Base-by-base conservation (phyloP, 305 asterid species). In the Coffea humblotiana region DNA sequence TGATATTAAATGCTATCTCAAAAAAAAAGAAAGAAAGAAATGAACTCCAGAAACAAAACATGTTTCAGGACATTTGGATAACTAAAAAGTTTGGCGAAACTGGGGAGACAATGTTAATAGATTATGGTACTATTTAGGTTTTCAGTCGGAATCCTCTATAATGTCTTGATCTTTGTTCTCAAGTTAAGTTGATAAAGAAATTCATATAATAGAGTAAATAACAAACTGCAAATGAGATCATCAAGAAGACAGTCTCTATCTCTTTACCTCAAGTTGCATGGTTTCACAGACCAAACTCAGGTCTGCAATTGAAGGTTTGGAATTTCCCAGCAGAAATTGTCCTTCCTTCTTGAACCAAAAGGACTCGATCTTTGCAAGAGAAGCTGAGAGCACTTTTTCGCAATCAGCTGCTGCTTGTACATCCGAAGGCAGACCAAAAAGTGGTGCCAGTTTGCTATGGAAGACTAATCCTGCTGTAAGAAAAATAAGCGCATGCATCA, bases 231-330 rank as follows among this genome's bases (percentile, higher is more conserved):
- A 32, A 40, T 40, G 6, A 49, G 51, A 66, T 4, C 2, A 12
- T 37, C 4, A 4, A 21, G 21, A 67, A 73, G 73, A 65, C 21
- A 51, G 35, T 8, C 25, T 13, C 82, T 14, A 40, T 3, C 43
- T 40, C 43, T 63, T 78, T 88, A 95, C 99, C 97, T 94, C 89
- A 60, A 92, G 95, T 82, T 94, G 92, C 98, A 91, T 90, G 72
- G 91, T 79, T 87, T 94, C 99, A 81, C 97, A 96, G 52, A 91
- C 98, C 83, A 96, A 87, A 82, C 94, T 89, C 82, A 96, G 90
- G 85, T 94, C 99, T 9, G 97, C 98, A 47, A 96, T 90, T 70
- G 98, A 96, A 81, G 97, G 98, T 75, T 90, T 93, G 58, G 75
- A 79, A 85, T 91, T 90, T 65, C 97, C 98, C 32, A 92, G 86